Evolutionary conservation across 805 yeast genomes (phyloP).

Genomic region (Cyberlindnera misumaiensis): DNA sequence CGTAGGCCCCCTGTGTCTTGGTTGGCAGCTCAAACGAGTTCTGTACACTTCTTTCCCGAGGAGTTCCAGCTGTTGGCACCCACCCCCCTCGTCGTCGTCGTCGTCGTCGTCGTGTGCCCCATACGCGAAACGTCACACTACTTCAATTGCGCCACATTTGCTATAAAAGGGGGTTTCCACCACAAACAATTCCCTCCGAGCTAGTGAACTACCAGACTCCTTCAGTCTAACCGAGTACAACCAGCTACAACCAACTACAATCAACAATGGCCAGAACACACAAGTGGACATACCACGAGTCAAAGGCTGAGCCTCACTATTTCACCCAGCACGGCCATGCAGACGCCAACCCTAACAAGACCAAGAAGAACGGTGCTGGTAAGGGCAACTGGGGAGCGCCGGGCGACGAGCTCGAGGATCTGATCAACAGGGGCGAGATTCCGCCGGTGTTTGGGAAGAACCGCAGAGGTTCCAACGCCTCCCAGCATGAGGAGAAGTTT

Average conservation of each 20-base stretch:
- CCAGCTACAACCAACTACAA: conserved; percentile 1
- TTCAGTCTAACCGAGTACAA: background rate
- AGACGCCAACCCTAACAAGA: conserved; percentile 65
- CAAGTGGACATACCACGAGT: conserved; percentile 65
- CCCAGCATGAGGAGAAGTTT: conserved; percentile 36
- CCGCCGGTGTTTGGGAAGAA: conserved; percentile 39
- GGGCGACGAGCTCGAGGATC: conserved; percentile 68
- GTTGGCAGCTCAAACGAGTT: too few species aligned
- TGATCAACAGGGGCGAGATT: conserved; percentile 53
- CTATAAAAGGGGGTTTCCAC: background rate
- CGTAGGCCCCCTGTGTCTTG: too few species aligned
- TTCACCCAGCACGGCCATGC: conserved; percentile 71
- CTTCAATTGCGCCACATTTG: background rate
- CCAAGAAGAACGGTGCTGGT: conserved; percentile 83
- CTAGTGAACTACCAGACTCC: background rate
- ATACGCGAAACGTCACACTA: background rate
- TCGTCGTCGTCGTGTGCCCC: too few species aligned
- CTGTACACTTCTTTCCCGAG: too few species aligned
- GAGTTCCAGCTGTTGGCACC: too few species aligned
- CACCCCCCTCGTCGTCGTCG: background rate
- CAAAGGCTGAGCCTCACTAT: conserved; percentile 55
- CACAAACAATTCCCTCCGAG: too few species aligned
- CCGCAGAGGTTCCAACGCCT: conserved; percentile 44
- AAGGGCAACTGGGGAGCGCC: conserved; percentile 81
- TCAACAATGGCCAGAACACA: conserved; percentile 64